Evolutionary conservation across 1,139 yeast species (phyloP).

Genomic region (Pichia inconspicua): DNA sequence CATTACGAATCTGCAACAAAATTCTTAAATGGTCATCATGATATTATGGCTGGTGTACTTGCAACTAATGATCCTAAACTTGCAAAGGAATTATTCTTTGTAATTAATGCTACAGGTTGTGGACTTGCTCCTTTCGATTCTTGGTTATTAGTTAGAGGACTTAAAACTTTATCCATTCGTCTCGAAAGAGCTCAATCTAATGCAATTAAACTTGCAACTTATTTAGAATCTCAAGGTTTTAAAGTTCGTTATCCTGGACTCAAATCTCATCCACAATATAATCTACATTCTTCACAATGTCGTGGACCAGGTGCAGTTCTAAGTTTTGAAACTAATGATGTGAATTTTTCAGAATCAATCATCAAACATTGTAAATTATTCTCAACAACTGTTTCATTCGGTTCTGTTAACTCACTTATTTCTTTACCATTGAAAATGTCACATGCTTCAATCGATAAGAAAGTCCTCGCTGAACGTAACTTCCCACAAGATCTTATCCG

Average conservation of each 20-base stretch:
- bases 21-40: slow-evolving; percentile 89
- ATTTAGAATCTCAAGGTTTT: slow-evolving; percentile 46
- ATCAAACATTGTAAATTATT: slow-evolving; percentile 70
- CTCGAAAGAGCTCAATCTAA: slow-evolving; percentile 82
- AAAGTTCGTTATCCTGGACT: slow-evolving; percentile 83
- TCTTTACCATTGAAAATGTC: slow-evolving; percentile 94
- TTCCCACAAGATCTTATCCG: slow-evolving; percentile 89
- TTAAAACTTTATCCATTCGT: slow-evolving; percentile 77
- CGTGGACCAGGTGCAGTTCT: slow-evolving; percentile 86
- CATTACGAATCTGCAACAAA: slow-evolving; percentile 92
- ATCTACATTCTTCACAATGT: slow-evolving; percentile 68
- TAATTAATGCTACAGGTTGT: slow-evolving; percentile 83
- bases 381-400: slow-evolving; percentile 89
- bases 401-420: slow-evolving; percentile 85
- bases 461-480: slow-evolving; percentile 76
- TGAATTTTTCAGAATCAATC: slow-evolving; percentile 58
- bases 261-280: slow-evolving; percentile 72
- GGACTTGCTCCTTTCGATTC: slow-evolving; percentile 88
- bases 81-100: slow-evolving; percentile 64
- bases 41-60: slow-evolving; percentile 88
- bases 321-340: slow-evolving; percentile 78
- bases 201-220: slow-evolving; percentile 66
- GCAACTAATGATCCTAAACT: slow-evolving; percentile 59
- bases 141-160: slow-evolving; percentile 80
- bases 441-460: slow-evolving; percentile 90